Percentiles rank a stretch among this genome's conserved stretches.
phyloP scores from a whole-genome alignment of 2,329 filamentous ascomycete species.

The Penicillium digitatum region DNA sequence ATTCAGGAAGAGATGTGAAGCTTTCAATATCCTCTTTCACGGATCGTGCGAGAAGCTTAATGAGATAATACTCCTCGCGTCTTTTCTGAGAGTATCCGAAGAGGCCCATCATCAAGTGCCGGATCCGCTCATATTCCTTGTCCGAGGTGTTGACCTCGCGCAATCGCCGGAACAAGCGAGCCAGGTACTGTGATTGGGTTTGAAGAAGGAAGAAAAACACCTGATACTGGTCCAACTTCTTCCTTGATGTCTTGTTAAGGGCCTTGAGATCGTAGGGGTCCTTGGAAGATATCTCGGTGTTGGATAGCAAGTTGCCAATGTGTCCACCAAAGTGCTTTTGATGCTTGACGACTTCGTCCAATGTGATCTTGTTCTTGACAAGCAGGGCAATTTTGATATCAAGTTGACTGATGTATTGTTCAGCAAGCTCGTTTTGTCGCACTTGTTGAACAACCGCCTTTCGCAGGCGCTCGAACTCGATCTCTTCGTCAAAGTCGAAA shows the following conservation, averaged over 20 bases:
- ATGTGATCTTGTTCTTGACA: conserved; percentile 98
- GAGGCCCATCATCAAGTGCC: conserved; percentile 90
- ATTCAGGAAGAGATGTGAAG: conserved; percentile 72
- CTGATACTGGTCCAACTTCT: conserved; percentile 94
- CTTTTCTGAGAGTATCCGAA: conserved; percentile 97
- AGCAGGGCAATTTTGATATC: conserved; percentile 98
- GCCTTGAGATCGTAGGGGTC: conserved; percentile 97
- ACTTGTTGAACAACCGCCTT: conserved; percentile 98
- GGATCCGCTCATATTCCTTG: conserved; percentile 87
- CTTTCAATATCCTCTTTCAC: conserved; percentile 80
- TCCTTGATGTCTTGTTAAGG: conserved; percentile 90
- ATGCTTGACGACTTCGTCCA: conserved; percentile 95
- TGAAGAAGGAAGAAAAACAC: conserved; percentile 96
- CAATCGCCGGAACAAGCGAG: conserved; percentile 77
- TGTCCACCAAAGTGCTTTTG: conserved; percentile 94
- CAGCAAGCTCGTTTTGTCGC: conserved; percentile 90
- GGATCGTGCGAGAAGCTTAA: conserved; percentile 80
- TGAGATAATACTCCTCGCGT: conserved; percentile 90
- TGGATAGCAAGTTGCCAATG: conserved; percentile 77
- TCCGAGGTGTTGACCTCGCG: conserved; percentile 81
- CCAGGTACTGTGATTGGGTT: conserved; percentile 92
- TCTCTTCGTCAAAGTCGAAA: conserved; percentile 97
- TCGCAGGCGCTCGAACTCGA: conserved; percentile 90
- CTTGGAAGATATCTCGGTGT: conserved; percentile 79
- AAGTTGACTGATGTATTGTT: conserved; percentile 96